Conservation (phyloP, 2,329 filamentous ascomycete species). For the Amylocarpus encephaloides region DNA sequence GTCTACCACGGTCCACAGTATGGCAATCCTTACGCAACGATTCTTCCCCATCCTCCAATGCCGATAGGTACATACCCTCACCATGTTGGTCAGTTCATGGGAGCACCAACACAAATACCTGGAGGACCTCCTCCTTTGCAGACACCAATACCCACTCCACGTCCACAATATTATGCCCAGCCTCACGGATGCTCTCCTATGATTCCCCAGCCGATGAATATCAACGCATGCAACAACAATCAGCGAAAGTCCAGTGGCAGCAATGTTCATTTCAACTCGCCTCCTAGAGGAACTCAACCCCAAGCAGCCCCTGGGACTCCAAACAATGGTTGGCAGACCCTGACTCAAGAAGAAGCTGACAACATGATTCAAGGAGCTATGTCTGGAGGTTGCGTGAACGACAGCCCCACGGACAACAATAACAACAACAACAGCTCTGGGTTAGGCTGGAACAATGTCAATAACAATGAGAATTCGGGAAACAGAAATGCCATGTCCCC, state of each 20-base stretch:
- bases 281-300: not conserved
- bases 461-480: not conserved
- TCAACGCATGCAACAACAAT: not conserved
- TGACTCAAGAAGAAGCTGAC: not conserved
- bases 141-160: constrained; percentile 1
- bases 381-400: constrained; percentile 13
- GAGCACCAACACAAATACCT: constrained; percentile 30
- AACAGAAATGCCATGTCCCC: too few relatives aligned
- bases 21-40: constrained; percentile 41
- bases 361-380: constrained; percentile 2
- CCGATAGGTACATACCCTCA: constrained; percentile 35
- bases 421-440: not conserved
- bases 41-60: constrained; percentile 40
- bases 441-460: not conserved
- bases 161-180: not conserved
- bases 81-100: constrained; percentile 22
- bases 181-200: not conserved
- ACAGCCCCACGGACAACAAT: not conserved
- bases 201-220: not conserved
- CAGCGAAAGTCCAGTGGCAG: not conserved
- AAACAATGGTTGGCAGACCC: constrained; percentile 2
- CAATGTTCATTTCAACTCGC: not conserved
- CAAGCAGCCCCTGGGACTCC: not conserved
- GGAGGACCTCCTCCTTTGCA: constrained; percentile 7
- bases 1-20: constrained; percentile 53